Percentiles rank a stretch among this genome's conserved stretches.
Evolutionary conservation across 2,329 filamentous ascomycete genomes (phyloP).

Genomic region (Cordyceps pruinosa): DNA sequence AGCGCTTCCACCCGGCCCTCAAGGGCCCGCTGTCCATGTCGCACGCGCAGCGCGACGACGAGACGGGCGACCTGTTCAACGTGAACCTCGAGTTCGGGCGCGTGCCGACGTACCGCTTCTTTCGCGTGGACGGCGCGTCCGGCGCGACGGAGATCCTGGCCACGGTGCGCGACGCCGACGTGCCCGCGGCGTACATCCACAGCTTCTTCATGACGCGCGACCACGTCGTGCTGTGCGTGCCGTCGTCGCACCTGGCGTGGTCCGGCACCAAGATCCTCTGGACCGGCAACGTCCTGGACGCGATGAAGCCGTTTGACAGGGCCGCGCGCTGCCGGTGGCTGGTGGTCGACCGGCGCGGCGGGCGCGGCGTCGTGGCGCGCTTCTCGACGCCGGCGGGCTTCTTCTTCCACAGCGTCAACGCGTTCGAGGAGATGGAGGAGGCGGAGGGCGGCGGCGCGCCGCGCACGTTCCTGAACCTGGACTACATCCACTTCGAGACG

Average conservation of each 20-base stretch:
- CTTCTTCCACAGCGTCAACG: conserved; percentile 67
- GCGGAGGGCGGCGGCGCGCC: conserved; percentile 56
- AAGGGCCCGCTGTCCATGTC: conserved; percentile 57
- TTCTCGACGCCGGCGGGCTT: conserved; percentile 59
- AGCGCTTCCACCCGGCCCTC: conserved; percentile 54
- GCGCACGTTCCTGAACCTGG: conserved; percentile 50
- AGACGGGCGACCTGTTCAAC: conserved; percentile 65
- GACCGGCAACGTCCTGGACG: conserved; percentile 56
- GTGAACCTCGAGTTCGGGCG: conserved; percentile 59
- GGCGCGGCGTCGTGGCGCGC: conserved; percentile 53
- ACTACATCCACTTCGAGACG: conserved; percentile 22
- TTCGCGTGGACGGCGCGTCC: conserved; percentile 51
- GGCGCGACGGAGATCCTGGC: conserved; percentile 61
- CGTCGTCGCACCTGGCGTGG: conserved; percentile 49
- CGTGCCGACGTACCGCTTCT: conserved; percentile 54
- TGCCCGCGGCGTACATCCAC: conserved; percentile 58
- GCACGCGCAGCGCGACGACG: conserved; percentile 59
- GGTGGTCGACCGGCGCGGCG: conserved; percentile 56
- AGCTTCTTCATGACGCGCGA: conserved; percentile 61
- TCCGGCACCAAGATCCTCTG: conserved; percentile 50
- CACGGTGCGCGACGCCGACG: conserved; percentile 39
- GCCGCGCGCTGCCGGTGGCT: conserved; percentile 55
- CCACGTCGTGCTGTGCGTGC: conserved; percentile 63
- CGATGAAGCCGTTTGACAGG: conserved; percentile 52
- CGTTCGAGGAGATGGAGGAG: conserved; percentile 49